Base-by-base conservation (phyloP, 2,329 filamentous ascomycete genomes). In the Ophiostoma novo-ulmi region DNA sequence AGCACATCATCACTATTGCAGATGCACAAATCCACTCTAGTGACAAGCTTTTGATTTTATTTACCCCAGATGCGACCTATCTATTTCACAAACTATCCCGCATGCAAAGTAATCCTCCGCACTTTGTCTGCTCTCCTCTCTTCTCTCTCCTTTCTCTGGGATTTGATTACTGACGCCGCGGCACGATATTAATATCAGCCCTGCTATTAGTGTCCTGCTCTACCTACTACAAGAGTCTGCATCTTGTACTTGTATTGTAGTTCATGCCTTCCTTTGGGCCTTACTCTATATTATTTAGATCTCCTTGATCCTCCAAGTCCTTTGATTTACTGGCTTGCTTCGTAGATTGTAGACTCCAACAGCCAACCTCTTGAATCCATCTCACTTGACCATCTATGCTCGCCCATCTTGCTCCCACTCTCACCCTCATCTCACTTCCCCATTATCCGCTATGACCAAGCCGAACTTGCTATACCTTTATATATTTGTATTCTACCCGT, bases 101-200 rank as follows among this genome's bases (percentile, higher is more conserved):
- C 41, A 44, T 48, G 2, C 26, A 26, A 26, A 26, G 26, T 26
- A 26, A 26, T 39, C 4, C 41, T 48, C 44, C 44, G 7, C 20
- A 14, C 44, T 48, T 48, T 48, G 13, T 14, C 5, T 20, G 20
- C 14, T 0, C 7, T 48, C 17, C 20, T 7, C 14, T 22, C 20
- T 3, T 22, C 8, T 55, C n/a, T 22, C 7, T 55, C 52, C n/a
- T 58, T 22, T 58, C n/a, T 58, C 11, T 58, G 52, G 52, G 8
- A 58, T 58, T 58, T 58, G 52, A 48, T 48, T 48, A 48, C 44
- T 48, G 44, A 20, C 44, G n/a, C 44, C 44, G 44, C 20, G 44
- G 44, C 17, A 48, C 44, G 44, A 22, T 58, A 58, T 58, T 58
- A 26, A 31, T 26, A 31, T 58, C 22, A 31, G 52, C 52, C 22